These are phyloP conservation scores for Arthrobotrys conoides DNA, from an alignment of 2,329 filamentous ascomycete genomes.

Conservation along the genomic window DNA sequence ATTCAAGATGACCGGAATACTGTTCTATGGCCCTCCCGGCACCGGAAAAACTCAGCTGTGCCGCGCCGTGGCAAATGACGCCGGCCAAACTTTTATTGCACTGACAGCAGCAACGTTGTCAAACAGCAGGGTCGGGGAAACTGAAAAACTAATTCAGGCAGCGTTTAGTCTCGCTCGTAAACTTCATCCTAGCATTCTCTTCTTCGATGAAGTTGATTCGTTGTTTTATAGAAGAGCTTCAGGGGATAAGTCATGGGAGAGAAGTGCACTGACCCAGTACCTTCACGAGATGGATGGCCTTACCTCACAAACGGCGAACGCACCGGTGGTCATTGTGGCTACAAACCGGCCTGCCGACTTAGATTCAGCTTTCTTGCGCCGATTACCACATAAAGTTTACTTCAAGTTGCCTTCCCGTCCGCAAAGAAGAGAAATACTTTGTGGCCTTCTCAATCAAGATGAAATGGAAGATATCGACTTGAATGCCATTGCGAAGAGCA, in stretches of 20 bases:
- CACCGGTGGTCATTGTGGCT: conserved; percentile 41
- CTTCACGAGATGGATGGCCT: conserved; percentile 47
- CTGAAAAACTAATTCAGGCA: conserved; percentile 32
- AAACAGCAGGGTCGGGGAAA: conserved; percentile 11
- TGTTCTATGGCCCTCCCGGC: conserved; percentile 43
- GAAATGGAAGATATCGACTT: conserved; percentile 24
- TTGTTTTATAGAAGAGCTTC: conserved; percentile 34
- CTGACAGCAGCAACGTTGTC: conserved; percentile 24
- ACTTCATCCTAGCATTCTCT: conserved; percentile 41
- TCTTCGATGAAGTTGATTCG: conserved; percentile 51
- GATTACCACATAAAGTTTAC: conserved; percentile 36
- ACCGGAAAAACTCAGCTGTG: conserved; percentile 57
- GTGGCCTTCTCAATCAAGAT: conserved; percentile 34
- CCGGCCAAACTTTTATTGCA: conserved; percentile 15
- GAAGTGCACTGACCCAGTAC: conserved; percentile 33
- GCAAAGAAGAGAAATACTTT: conserved; percentile 31
- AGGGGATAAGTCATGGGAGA: conserved; percentile 27
- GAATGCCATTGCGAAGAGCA: conserved; percentile 18
- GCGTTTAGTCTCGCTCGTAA: conserved; percentile 36
- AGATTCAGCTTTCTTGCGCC: conserved; percentile 38
- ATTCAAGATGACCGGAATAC: conserved; percentile 22
- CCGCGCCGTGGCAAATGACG: conserved; percentile 33
- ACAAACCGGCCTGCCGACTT: conserved; percentile 41
- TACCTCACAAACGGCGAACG: not conserved
- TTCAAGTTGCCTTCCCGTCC: conserved; percentile 15